phyloP scores from a whole-genome alignment of 1,284 basidiomycete species.

The Meripilus lineatus region DNA sequence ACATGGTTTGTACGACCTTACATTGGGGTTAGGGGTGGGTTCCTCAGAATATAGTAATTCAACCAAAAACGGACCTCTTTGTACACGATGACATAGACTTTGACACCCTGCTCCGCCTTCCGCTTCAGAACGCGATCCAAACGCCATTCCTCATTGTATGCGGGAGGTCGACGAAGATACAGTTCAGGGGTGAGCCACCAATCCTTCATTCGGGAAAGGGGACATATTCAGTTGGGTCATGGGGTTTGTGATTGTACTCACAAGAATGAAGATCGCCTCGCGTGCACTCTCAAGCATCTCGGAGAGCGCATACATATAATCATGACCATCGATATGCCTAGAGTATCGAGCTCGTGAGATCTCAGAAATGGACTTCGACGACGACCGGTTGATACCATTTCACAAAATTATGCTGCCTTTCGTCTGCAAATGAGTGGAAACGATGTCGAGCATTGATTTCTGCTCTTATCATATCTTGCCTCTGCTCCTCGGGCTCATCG shows the following conservation, averaged over 20 bases:
- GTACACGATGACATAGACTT: conserved; percentile 85
- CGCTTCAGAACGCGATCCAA: conserved; percentile 80
- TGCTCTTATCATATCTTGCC: conserved; percentile 57
- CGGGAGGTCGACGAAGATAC: conserved; percentile 86
- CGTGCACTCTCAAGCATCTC: conserved; percentile 78
- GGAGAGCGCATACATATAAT: conserved; percentile 92
- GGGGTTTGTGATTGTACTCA: conserved; percentile 22
- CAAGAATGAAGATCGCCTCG: conserved; percentile 76
- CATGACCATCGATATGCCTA: conserved; percentile 87
- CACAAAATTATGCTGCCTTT: conserved; percentile 66
- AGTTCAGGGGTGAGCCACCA: conserved; percentile 94
- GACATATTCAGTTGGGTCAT: not conserved
- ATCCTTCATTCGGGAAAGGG: conserved; percentile 44
- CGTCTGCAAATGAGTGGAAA: conserved; percentile 78
- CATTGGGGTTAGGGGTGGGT: conserved; percentile 27
- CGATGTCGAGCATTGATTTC: conserved; percentile 78
- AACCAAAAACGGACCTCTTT: conserved; percentile 66
- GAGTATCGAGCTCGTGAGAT: not conserved
- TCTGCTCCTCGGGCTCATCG: conserved; percentile 68
- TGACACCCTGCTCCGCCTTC: conserved; percentile 89
- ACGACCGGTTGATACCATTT: conserved; percentile 64
- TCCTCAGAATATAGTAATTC: conserved; percentile 3
- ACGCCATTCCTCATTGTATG: conserved; percentile 78
- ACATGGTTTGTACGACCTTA: conserved; percentile 83
- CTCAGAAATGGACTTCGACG: conserved; percentile 1